Conservation (phyloP, 352 stramenopile species). For the Phytopythium cucurbitacearum region DNA sequence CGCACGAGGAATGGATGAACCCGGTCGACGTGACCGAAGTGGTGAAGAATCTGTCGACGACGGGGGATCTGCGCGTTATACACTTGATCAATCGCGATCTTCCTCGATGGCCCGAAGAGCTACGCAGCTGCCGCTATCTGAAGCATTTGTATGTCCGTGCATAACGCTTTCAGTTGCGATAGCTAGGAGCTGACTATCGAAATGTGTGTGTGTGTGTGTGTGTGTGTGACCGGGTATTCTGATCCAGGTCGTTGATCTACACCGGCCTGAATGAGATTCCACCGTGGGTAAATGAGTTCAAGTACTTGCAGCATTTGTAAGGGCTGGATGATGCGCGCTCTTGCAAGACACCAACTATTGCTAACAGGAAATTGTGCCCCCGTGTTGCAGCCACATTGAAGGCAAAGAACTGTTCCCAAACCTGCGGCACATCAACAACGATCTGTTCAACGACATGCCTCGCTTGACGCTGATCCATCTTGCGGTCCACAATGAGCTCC, state of each 20-base stretch:
- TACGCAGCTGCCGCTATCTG: slow-evolving; percentile 23
- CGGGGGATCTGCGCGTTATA: slow-evolving; percentile 31
- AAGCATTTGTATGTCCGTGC: slow-evolving; percentile 26
- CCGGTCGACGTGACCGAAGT: slow-evolving; percentile 15
- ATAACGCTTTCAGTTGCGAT: too few relatives aligned
- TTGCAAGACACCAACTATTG: background rate
- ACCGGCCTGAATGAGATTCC: slow-evolving; percentile 28
- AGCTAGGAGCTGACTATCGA: too few relatives aligned
- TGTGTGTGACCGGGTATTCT: too few relatives aligned
- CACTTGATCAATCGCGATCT: slow-evolving; percentile 35
- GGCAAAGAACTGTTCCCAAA: slow-evolving; percentile 6
- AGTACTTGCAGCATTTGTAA: slow-evolving; percentile 23
- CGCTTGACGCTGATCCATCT: slow-evolving; percentile 13
- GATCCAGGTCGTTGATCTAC: slow-evolving; percentile 30
- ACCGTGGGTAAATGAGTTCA: slow-evolving; percentile 23
- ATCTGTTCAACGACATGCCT: slow-evolving; percentile 9
- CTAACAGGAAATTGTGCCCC: background rate
- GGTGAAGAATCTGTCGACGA: slow-evolving; percentile 13
- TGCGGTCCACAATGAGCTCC: slow-evolving; percentile 9
- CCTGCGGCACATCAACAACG: slow-evolving; percentile 3
- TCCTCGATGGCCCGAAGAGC: slow-evolving; percentile 12
- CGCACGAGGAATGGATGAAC: slow-evolving; percentile 21
- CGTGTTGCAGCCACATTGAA: slow-evolving; percentile 7
- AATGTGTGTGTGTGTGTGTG: too few relatives aligned
- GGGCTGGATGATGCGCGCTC: background rate